Base-by-base conservation (phyloP, 1,139 yeast genomes). In the Debaryomyces subglobosus region DNA sequence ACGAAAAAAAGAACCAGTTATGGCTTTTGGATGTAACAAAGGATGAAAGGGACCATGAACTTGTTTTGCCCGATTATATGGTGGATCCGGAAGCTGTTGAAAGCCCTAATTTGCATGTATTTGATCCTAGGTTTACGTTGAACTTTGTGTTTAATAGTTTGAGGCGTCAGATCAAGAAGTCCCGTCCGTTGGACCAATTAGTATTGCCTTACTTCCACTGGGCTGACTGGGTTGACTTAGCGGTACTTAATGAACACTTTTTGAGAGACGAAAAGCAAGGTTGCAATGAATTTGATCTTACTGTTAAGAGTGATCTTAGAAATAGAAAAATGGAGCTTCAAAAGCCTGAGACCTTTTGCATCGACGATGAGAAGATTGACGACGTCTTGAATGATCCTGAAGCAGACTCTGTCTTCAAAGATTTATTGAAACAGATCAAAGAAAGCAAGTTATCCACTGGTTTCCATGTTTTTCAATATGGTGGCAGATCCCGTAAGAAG, bases 121-220 rank as follows among this genome's bases (percentile, higher is more conserved):
- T 59, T 49, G 77, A 72, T 53, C 75, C 77, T 1, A 48, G 77
- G 36, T 57, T 68, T 49, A 68, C 77, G 5, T 49, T 67, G 36
- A 68, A 69, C 1, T 34, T 64, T 5, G 23, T 70, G 1, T 53
- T 70, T 7, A 49, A 62, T 36, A 54, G 66, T 49, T 46, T 69
- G 35, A 39, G 52, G 2, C 43, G 49, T 37, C 47, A 44, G 33
- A 29, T 59, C 6, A 21, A 25, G 20, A 29, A 20, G 32, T n/a
- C 16, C 10, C 45, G 12, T 13, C 21, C 50, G 12, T 25, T 50
- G 27, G 40, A 45, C n/a, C 45, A 47, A n/a, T 35, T 51, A 5
- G 50, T 47, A 13, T 39, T 68, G 7, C 68, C 74, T 0, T 55
- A 53, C 36, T 72, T 72, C 54, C 74, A 72, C 51, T 72, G 77